phyloP scores from a whole-genome alignment of 139 green algal genomes.

The Axilococcus clingmanii region DNA sequence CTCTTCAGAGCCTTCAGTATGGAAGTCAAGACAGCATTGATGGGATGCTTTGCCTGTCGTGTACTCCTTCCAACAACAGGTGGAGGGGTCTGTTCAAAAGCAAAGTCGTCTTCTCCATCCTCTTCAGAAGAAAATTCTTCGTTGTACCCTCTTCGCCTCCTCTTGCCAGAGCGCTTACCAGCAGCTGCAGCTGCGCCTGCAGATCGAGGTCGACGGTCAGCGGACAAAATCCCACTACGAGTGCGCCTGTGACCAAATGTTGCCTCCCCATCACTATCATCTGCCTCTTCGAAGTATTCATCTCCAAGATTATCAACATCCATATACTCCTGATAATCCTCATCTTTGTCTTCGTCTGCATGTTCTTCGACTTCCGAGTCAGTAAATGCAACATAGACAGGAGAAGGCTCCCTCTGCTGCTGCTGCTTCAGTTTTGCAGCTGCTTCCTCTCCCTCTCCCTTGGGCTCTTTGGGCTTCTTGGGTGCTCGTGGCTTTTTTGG shows the following conservation, averaged over 20 bases:
- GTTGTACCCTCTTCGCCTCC: too few species aligned
- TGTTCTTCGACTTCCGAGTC: neutral
- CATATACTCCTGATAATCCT: neutral
- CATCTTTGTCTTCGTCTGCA: conserved; percentile 5
- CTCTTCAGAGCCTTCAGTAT: conserved; percentile 4
- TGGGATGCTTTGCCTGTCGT: neutral
- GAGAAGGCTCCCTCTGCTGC: neutral
- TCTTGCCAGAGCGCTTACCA: conserved; percentile 2
- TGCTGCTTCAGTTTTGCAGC: neutral
- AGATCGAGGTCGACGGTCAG: neutral
- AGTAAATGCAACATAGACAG: too few species aligned
- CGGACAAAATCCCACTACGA: conserved; percentile 6
- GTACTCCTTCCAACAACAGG: neutral
- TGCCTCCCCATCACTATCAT: conserved; percentile 5
- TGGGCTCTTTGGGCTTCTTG: neutral
- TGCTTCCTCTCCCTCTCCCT: neutral
- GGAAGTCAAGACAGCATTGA: neutral
- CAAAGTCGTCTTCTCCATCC: neutral
- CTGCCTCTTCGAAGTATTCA: conserved; percentile 9
- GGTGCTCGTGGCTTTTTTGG: neutral
- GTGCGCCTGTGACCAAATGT: too few species aligned
- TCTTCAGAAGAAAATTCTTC: too few species aligned
- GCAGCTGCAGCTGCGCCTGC: neutral
- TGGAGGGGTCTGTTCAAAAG: neutral
- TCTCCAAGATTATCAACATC: neutral